Percentiles rank a stretch among this genome's conserved stretches.
Conservation (phyloP, 129 eudicot species). For the Kitagawia praeruptora region DNA sequence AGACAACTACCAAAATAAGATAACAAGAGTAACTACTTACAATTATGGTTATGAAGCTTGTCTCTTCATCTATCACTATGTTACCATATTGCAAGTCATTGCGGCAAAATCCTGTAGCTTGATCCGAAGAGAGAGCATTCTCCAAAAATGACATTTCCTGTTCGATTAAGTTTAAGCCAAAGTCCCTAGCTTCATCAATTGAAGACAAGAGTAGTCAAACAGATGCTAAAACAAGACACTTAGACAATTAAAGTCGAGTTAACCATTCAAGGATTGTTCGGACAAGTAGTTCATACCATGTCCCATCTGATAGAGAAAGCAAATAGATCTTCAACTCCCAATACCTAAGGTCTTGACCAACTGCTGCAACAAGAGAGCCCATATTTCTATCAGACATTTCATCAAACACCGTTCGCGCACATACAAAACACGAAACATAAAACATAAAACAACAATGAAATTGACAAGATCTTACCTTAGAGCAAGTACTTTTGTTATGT, state of each 20-base stretch:
- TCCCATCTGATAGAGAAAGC: no score
- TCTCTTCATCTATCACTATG: slow-evolving; percentile 91
- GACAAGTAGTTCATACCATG: no score
- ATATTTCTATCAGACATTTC: no score
- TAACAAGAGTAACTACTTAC: slow-evolving; percentile 39
- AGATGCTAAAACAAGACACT: no score
- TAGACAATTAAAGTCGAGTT: no score
- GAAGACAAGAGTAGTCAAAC: no score
- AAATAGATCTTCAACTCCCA: no score
- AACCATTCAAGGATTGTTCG: no score
- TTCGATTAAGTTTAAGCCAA: slow-evolving; percentile 46
- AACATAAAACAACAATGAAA: neutral
- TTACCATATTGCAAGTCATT: slow-evolving; percentile 96
- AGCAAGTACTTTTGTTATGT: neutral
- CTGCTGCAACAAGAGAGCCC: no score
- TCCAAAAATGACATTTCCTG: slow-evolving; percentile 57
- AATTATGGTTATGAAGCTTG: slow-evolving; percentile 68
- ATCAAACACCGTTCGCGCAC: no score
- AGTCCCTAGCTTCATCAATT: slow-evolving; percentile 38
- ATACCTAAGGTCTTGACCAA: no score
- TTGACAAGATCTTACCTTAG: neutral
- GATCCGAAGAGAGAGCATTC: slow-evolving; percentile 37
- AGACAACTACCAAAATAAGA: slow-evolving; percentile 3
- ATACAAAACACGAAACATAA: neutral
- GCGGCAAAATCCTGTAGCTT: slow-evolving; percentile 69